phyloP scores from a whole-genome alignment of 2,329 filamentous ascomycete species.

The Ophiostoma novo-ulmi region DNA sequence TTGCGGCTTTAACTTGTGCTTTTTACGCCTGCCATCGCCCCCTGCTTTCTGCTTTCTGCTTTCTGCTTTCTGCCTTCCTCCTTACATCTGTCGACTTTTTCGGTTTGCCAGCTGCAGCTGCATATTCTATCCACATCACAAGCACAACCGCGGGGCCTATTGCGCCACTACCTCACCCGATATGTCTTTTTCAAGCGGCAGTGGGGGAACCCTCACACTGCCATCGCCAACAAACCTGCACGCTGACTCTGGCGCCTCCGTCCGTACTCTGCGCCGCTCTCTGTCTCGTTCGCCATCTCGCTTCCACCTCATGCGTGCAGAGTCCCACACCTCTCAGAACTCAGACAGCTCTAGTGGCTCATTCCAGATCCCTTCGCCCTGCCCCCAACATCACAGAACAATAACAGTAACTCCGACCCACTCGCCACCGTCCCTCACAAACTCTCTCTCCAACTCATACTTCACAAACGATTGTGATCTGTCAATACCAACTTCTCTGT shows the following conservation, averaged over 20 bases:
- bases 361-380: constrained; percentile 52
- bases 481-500: constrained; percentile 20
- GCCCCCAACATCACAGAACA: constrained; percentile 31
- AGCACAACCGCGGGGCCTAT: constrained; percentile 11
- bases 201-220: constrained; percentile 75
- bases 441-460: constrained; percentile 17
- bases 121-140: constrained; percentile 15
- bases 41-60: neutral
- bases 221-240: constrained; percentile 80
- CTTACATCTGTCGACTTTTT: neutral
- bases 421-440: constrained; percentile 20
- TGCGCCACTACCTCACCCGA: neutral
- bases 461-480: constrained; percentile 19
- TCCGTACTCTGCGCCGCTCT: constrained; percentile 78
- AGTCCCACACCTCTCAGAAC: constrained; percentile 46
- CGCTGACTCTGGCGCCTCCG: constrained; percentile 70
- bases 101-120: constrained; percentile 2
- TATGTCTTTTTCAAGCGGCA: constrained; percentile 56
- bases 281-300: constrained; percentile 93
- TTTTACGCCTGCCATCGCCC: neutral
- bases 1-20: neutral
- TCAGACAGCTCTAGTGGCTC: constrained; percentile 51
- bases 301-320: constrained; percentile 57
- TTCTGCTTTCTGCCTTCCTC: neutral
- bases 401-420: constrained; percentile 20